Evolutionary conservation across 2,329 filamentous ascomycete species (phyloP).

Genomic region (Sarocladium oryzae): DNA sequence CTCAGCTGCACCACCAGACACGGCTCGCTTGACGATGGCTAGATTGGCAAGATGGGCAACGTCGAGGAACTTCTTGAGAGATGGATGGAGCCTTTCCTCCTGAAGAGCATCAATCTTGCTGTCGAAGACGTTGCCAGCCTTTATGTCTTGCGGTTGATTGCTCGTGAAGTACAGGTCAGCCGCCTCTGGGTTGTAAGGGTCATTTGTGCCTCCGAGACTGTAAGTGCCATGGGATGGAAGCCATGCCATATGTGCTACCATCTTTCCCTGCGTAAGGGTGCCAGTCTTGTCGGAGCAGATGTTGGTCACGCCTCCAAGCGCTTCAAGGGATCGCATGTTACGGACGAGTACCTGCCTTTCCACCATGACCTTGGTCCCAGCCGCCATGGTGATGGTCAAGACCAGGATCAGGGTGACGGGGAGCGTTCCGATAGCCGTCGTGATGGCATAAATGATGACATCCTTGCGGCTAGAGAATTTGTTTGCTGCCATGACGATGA

Average conservation of each 20-base stretch:
- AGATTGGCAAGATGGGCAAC: constrained; percentile 56
- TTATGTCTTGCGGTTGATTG: constrained; percentile 14
- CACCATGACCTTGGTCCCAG: constrained; percentile 43
- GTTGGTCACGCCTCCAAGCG: constrained; percentile 42
- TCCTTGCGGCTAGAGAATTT: constrained; percentile 27
- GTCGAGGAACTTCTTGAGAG: constrained; percentile 45
- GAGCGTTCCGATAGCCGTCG: constrained; percentile 37
- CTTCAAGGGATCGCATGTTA: constrained; percentile 39
- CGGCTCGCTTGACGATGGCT: constrained; percentile 41
- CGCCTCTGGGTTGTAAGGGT: constrained; percentile 23
- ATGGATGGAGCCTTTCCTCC: constrained; percentile 25
- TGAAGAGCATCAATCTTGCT: constrained; percentile 28
- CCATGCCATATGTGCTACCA: constrained; percentile 25
- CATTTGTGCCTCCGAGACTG: constrained; percentile 22
- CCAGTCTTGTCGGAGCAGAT: constrained; percentile 27
- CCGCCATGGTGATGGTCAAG: constrained; percentile 53
- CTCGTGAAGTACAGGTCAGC: constrained; percentile 16
- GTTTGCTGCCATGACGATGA: constrained; percentile 32
- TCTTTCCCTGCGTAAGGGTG: constrained; percentile 28
- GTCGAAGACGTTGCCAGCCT: constrained; percentile 1
- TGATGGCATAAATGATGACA: constrained; percentile 33
- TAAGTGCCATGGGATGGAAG: constrained; percentile 25
- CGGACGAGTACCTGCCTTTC: constrained; percentile 42
- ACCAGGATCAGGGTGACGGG: constrained; percentile 40
- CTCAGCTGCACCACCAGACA: not conserved